Evolutionary conservation across 352 stramenopile species (phyloP).

Genomic region (Elongisporangium senticosum): DNA sequence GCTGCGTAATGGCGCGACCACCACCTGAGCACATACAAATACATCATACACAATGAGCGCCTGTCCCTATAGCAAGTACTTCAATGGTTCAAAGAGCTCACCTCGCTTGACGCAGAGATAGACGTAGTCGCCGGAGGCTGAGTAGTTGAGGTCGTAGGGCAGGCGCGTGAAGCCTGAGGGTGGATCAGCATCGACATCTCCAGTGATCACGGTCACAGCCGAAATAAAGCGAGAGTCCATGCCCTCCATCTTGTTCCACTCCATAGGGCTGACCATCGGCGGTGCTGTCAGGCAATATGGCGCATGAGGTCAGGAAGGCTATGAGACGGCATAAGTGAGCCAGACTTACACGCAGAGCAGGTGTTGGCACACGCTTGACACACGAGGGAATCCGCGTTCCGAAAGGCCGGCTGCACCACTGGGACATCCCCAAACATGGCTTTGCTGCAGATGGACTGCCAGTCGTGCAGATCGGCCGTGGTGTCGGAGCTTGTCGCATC

Average conservation of each 20-base stretch:
- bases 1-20: slow-evolving; percentile 27
- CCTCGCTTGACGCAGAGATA: slow-evolving; percentile 70
- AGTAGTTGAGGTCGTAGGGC: slow-evolving; percentile 53
- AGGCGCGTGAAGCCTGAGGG: slow-evolving; percentile 54
- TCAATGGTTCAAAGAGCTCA: slow-evolving; percentile 3
- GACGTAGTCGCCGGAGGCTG: slow-evolving; percentile 52
- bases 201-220: slow-evolving; percentile 49
- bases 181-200: slow-evolving; percentile 39
- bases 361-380: slow-evolving; percentile 60
- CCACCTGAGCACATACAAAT: slow-evolving; percentile 3
- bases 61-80: not conserved
- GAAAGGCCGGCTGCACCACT: slow-evolving; percentile 53
- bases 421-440: slow-evolving; percentile 42
- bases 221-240: slow-evolving; percentile 54
- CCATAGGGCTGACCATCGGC: slow-evolving; percentile 30
- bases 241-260: slow-evolving; percentile 29
- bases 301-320: no score
- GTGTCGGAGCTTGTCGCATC: slow-evolving; percentile 3
- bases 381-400: slow-evolving; percentile 24
- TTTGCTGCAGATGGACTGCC: slow-evolving; percentile 56
- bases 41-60: not conserved
- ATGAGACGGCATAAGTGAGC: slow-evolving; percentile 1
- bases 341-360: slow-evolving; percentile 47
- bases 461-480: slow-evolving; percentile 22
- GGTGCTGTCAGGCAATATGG: slow-evolving; percentile 17